Percentiles rank a stretch among this genome's conserved stretches.
Evolutionary conservation across 2,329 filamentous ascomycete genomes (phyloP).

Genomic region (Xylaria sp.): DNA sequence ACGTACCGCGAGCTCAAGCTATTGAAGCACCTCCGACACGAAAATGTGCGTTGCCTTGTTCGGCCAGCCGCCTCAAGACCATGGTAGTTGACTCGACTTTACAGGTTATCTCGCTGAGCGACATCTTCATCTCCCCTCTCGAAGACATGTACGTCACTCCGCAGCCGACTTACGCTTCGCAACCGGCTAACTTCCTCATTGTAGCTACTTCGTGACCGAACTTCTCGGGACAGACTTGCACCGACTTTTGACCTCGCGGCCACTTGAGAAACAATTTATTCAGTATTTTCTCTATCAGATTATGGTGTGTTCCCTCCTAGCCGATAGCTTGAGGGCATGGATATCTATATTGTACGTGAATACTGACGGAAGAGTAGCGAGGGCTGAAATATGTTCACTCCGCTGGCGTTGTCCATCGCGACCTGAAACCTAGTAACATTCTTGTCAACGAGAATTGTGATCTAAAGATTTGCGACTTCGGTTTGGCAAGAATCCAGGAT

Average conservation of each 20-base stretch:
- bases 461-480: constrained; percentile 99
- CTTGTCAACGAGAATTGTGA: constrained; percentile 99
- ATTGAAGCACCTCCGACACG: constrained; percentile 94
- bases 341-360: not conserved
- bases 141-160: constrained; percentile 85
- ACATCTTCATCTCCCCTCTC: constrained; percentile 99
- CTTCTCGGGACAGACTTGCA: constrained; percentile 96
- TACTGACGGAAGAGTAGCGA: constrained; percentile 65
- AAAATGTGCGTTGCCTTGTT: constrained; percentile 75
- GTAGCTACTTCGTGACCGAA: constrained; percentile 96
- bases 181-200: constrained; percentile 37
- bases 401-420: constrained; percentile 95
- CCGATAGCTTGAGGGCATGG: not conserved
- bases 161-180: constrained; percentile 7
- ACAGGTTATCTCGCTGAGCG: constrained; percentile 95
- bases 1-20: constrained; percentile 98
- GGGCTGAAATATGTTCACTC: constrained; percentile 99
- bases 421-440: constrained; percentile 98
- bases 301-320: constrained; percentile 69
- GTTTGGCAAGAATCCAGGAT: constrained; percentile 95
- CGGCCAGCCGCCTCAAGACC: not conserved
- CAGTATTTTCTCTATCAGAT: constrained; percentile 99
- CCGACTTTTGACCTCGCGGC: constrained; percentile 91
- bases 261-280: constrained; percentile 99
- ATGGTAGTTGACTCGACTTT: constrained; percentile 34